Base-by-base conservation (phyloP, 2,329 filamentous ascomycete species). In the Xylaria polymorpha region DNA sequence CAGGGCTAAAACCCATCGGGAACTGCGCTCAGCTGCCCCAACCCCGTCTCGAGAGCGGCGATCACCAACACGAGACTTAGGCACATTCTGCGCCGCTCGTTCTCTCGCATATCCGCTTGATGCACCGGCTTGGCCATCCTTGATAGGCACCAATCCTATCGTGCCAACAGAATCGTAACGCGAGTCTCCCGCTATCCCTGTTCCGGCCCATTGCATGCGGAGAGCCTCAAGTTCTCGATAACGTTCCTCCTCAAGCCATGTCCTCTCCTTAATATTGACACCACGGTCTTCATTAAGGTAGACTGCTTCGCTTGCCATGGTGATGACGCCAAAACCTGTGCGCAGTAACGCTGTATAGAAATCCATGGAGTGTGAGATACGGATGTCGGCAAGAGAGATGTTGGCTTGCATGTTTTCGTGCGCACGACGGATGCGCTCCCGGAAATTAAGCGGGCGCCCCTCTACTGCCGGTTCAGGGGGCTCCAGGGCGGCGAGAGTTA, bases 341-440 rank as follows among this genome's bases (percentile, higher is more conserved):
- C 94, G 91, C 3, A 98, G 85, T 4, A 98, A 84, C 0, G 94
- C 92, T 0, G 94, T 97, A 79, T 98, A 99, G 77, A 98, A 98
- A 78, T 99, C 96, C 85, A 98, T 97, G 64, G 94, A 90, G 84
- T 92, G 90, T 51, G 91, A 93, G 64, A 98, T 88, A 14, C 91
- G 89, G 44, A 98, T 88, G 46, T 92, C 91, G 1, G 92, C 92
- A 25, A 98, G 85, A 14, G 96, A 94, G 3, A 95, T 89, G 68
- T 96, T 96, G 1, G 94, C 94, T 80, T 98, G 94, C 86, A 98
- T 91, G 74, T 98, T 98, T 58, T 88, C 88, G 76, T 97, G 94
- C 0, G 95, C 94, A 59, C 88, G 85, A 1, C 81, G 78, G 32
- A 97, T 83, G 56, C 94, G 87, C 75, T 93, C 88, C 44, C 81